Percentiles rank a stretch among this genome's conserved stretches.
Evolutionary conservation across 176 grass and related monocot genomes (phyloP).

Genomic region (Triticum aestivum): DNA sequence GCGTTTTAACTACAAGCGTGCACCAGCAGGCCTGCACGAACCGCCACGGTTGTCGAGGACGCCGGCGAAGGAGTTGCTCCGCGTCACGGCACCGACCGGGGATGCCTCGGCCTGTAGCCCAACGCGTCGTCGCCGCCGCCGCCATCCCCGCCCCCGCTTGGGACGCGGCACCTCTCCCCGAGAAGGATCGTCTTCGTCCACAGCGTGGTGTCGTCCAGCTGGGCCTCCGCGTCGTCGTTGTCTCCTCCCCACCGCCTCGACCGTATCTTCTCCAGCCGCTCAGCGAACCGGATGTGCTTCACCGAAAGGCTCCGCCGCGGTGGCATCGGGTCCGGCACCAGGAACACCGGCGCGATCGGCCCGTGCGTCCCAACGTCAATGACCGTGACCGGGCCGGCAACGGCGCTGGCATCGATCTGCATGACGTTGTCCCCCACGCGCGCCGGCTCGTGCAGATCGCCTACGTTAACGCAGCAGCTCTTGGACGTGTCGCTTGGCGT

Average conservation of each 20-base stretch:
- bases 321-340: neutral
- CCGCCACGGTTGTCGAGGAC: constrained; percentile 4
- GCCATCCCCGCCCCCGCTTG: neutral
- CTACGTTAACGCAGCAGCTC: neutral
- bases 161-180: constrained; percentile 45
- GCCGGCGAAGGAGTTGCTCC: constrained; percentile 48
- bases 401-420: neutral
- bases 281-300: constrained; percentile 33
- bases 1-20: neutral
- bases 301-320: constrained; percentile 38
- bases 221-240: neutral
- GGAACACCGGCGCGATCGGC: constrained; percentile 34
- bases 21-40: neutral
- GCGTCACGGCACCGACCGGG: constrained; percentile 49
- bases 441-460: neutral
- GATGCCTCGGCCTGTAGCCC: constrained; percentile 50
- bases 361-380: constrained; percentile 49
- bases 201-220: constrained; percentile 17
- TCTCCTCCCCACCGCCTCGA: constrained; percentile 26
- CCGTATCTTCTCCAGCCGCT: constrained; percentile 29
- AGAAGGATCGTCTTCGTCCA: constrained; percentile 64
- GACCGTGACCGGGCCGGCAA: constrained; percentile 11
- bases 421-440: neutral
- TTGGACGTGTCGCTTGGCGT: constrained; percentile 23
- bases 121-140: neutral